A percentile compares a stretch with the other conserved stretches of the same genome.
Conservation (phyloP, 2,329 filamentous ascomycete species). For the Didymella glomerata region DNA sequence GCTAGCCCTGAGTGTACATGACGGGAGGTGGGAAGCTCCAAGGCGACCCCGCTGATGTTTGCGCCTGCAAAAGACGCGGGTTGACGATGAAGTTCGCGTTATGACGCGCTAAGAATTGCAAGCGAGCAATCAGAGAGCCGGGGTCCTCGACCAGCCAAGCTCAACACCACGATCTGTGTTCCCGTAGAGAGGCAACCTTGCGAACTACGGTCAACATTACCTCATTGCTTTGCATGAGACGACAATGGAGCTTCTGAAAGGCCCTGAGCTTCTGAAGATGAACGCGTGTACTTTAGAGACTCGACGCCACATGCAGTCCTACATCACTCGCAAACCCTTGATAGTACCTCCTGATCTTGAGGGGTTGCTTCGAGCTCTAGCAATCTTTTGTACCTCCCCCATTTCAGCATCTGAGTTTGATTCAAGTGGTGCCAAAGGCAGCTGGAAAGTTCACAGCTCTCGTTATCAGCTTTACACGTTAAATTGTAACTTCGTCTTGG, state of each 20-base stretch:
- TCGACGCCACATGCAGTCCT: background rate
- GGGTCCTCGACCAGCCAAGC: background rate
- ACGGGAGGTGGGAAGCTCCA: slow-evolving; percentile 2
- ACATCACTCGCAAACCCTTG: background rate
- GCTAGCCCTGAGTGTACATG: slow-evolving; percentile 4
- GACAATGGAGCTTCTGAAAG: background rate
- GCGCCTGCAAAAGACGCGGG: slow-evolving; percentile 3
- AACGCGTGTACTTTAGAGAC: background rate
- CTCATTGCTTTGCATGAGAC: background rate
- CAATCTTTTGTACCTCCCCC: background rate
- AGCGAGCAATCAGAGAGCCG: background rate
- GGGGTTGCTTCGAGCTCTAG: background rate
- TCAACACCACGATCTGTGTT: background rate
- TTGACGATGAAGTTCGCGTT: slow-evolving; percentile 13
- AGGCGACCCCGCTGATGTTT: slow-evolving; percentile 2
- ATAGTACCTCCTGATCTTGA: too few species aligned
- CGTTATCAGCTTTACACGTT: background rate
- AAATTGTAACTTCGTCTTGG: background rate
- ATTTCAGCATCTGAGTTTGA: background rate
- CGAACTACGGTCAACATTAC: background rate
- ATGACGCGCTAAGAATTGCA: background rate
- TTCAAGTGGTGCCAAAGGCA: background rate
- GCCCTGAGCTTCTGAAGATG: background rate
- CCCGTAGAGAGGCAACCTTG: too few species aligned
- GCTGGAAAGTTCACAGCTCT: background rate